phyloP scores from a whole-genome alignment of 1,284 basidiomycete genomes.

The Schizophyllum amplum region DNA sequence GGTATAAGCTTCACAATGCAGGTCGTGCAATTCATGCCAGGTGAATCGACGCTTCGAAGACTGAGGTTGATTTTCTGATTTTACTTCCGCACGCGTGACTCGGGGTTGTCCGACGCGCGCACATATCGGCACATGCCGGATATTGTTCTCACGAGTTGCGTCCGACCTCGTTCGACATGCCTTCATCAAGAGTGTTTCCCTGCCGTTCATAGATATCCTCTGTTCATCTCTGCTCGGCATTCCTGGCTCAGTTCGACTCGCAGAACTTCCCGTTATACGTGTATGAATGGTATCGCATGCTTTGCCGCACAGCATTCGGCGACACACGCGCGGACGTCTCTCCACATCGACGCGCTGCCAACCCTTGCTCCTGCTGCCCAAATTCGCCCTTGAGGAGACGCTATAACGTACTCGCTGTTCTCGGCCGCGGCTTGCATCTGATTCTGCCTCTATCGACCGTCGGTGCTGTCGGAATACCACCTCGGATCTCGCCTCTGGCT shows the following conservation, averaged over 20 bases:
- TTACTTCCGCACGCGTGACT: too few relatives aligned
- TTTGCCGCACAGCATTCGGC: background rate
- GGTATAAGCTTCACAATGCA: too few relatives aligned
- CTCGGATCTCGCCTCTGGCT: background rate
- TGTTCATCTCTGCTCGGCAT: background rate
- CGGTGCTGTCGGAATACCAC: background rate
- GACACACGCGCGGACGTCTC: background rate
- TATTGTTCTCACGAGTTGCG: background rate
- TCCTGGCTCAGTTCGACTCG: background rate
- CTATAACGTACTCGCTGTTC: background rate
- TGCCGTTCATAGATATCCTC: too few relatives aligned
- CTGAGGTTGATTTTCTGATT: background rate
- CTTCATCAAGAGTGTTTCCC: too few relatives aligned
- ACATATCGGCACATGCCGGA: background rate
- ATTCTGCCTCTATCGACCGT: background rate
- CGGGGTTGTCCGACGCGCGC: background rate
- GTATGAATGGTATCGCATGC: background rate
- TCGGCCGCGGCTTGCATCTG: too few relatives aligned
- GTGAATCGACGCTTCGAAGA: background rate
- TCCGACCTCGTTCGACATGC: too few relatives aligned
- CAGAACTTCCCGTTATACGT: background rate
- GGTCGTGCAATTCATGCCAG: too few relatives aligned
- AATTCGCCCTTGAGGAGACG: background rate
- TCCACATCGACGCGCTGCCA: too few relatives aligned
- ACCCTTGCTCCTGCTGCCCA: background rate